Percentiles rank a stretch among this genome's conserved stretches.
Evolutionary conservation across 768 basidiomycete genomes (phyloP).

Genomic region (Leccinum longicurvipes): DNA sequence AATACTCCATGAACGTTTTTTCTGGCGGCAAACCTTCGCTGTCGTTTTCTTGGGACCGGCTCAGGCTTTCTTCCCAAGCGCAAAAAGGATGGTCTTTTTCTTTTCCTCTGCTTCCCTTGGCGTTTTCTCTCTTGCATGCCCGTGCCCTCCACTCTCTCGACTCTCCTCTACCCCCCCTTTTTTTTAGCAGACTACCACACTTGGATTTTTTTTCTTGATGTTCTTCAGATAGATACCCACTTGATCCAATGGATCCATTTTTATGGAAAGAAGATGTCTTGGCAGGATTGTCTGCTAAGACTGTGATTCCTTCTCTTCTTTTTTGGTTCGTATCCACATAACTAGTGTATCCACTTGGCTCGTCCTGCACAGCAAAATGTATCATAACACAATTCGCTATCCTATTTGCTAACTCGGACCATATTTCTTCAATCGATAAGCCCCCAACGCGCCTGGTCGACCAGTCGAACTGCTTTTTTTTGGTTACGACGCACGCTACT

Average conservation of each 20-base stretch:
- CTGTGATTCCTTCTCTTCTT: background rate
- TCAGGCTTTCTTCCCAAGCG: background rate
- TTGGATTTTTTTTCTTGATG: background rate
- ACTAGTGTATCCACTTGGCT: constrained; percentile 19
- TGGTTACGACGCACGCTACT: too few relatives aligned
- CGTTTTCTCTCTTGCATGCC: background rate
- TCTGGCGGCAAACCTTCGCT: background rate
- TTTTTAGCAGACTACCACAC: constrained; percentile 1
- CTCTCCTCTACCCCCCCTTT: background rate
- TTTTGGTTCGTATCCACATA: constrained; percentile 1
- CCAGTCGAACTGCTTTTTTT: too few relatives aligned
- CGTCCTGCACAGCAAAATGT: constrained; percentile 14
- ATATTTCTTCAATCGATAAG: background rate
- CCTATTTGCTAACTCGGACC: constrained; percentile 7
- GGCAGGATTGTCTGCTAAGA: constrained; percentile 1
- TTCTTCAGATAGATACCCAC: constrained; percentile 15
- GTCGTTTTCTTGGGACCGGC: background rate
- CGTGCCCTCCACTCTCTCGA: background rate
- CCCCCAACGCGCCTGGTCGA: background rate
- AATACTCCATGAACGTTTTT: background rate
- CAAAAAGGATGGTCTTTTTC: background rate
- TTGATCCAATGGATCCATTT: background rate
- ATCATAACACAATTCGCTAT: constrained; percentile 19
- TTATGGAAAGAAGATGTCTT: background rate
- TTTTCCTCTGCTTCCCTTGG: background rate